phyloP scores from a whole-genome alignment of 129 eudicot species.

The Erigeron canadensis region DNA sequence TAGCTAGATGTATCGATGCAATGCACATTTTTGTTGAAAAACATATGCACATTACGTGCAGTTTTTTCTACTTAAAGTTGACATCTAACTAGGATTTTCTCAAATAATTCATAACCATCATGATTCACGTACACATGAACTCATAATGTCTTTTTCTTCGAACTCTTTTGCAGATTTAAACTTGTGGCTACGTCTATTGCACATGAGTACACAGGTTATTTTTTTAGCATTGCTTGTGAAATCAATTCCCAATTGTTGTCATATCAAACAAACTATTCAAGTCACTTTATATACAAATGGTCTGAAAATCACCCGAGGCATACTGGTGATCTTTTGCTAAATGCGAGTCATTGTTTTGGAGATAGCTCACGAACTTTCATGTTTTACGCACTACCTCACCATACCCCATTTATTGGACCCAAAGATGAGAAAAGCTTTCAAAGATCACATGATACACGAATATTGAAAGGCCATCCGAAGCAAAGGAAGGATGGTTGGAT shows the following conservation, averaged over 20 bases:
- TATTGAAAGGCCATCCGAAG: conserved; percentile 3
- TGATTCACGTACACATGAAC: no score
- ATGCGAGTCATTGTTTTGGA: no score
- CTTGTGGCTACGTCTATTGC: no score
- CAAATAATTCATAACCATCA: no score
- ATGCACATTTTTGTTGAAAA: no score
- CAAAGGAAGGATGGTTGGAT: conserved; percentile 19
- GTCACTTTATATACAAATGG: conserved; percentile 14
- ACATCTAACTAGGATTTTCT: no score
- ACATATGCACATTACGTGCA: no score
- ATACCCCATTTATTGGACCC: neutral
- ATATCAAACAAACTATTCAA: conserved; percentile 7
- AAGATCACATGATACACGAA: neutral
- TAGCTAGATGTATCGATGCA: no score
- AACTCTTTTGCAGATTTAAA: conserved; percentile 1
- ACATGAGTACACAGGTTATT: no score
- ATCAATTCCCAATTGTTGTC: conserved; percentile 2
- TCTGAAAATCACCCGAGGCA: neutral
- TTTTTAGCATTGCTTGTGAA: neutral
- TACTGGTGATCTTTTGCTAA: no score
- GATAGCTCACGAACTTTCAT: no score
- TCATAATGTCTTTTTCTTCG: neutral
- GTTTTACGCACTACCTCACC: neutral
- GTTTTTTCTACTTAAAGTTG: no score
- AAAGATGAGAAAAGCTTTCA: neutral